These are phyloP conservation scores for Chaetomium cochliodes DNA, from an alignment of 495 filamentous ascomycete genomes.

Conservation along the genomic window DNA sequence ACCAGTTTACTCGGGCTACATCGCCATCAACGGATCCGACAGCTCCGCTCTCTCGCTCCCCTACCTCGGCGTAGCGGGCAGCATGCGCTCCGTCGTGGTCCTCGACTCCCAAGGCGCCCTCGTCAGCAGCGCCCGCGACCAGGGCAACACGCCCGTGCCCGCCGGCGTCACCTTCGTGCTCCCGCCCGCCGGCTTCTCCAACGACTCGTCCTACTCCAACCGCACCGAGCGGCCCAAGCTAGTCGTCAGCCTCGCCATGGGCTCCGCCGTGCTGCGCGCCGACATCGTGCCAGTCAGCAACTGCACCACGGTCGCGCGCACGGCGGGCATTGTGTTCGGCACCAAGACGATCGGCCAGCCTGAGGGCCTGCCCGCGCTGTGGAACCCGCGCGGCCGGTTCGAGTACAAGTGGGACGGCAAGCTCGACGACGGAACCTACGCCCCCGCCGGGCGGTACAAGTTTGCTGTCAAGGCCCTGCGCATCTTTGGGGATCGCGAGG, in stretches of 20 bases:
- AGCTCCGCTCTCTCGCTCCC: constrained; percentile 49
- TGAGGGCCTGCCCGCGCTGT: constrained; percentile 39
- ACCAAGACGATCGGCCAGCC: constrained; percentile 40
- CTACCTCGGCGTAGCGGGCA: constrained; percentile 52
- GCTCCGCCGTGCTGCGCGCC: constrained; percentile 45
- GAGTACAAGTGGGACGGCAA: constrained; percentile 43
- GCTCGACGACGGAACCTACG: constrained; percentile 43
- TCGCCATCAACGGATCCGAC: constrained; percentile 51
- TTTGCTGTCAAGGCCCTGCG: constrained; percentile 45
- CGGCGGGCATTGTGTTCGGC: constrained; percentile 35
- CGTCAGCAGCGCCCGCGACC: constrained; percentile 39
- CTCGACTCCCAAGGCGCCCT: constrained; percentile 38
- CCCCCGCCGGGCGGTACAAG: constrained; percentile 47
- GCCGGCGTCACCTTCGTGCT: constrained; percentile 44
- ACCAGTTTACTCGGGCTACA: constrained; percentile 55
- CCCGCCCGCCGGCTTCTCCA: constrained; percentile 36
- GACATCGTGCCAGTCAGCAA: constrained; percentile 42
- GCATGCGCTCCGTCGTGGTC: constrained; percentile 40
- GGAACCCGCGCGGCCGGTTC: constrained; percentile 41
- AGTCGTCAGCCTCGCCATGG: constrained; percentile 41
- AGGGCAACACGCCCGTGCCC: constrained; percentile 32
- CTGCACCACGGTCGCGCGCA: constrained; percentile 29
- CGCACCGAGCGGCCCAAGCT: constrained; percentile 32
- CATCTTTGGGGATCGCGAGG: constrained; percentile 42
- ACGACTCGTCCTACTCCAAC: constrained; percentile 38